Evolutionary conservation across 2,329 filamentous ascomycete genomes (phyloP).

Genomic region (Botryotinia narcissicola): DNA sequence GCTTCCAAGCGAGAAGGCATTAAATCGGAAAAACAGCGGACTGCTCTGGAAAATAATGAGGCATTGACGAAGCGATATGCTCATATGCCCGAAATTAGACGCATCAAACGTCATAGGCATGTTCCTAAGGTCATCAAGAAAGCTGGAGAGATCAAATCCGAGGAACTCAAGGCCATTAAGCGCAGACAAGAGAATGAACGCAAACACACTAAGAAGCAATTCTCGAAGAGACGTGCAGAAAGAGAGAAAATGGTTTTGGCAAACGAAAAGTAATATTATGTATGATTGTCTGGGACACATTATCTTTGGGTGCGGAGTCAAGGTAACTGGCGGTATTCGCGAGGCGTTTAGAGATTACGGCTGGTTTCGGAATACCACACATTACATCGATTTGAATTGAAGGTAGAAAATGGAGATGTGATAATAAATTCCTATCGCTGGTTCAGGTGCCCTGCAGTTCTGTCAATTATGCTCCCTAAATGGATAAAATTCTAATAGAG

Average conservation of each 20-base stretch:
- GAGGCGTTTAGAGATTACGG: conserved; percentile 22
- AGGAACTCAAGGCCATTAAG: conserved; percentile 86
- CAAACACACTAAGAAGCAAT: conserved; percentile 83
- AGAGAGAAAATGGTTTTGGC: conserved; percentile 91
- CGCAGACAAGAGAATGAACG: conserved; percentile 90
- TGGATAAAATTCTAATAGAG: background rate
- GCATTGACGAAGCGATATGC: conserved; percentile 78
- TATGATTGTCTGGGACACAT: conserved; percentile 1
- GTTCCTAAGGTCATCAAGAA: conserved; percentile 93
- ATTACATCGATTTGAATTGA: conserved; percentile 6
- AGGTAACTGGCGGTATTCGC: conserved; percentile 20
- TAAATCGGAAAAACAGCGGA: conserved; percentile 79
- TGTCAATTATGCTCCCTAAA: background rate
- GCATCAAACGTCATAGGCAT: conserved; percentile 89
- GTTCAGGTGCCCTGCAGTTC: background rate
- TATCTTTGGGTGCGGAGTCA: conserved; percentile 13
- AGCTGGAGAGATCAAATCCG: conserved; percentile 88
- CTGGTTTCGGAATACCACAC: conserved; percentile 18
- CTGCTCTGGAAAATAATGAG: conserved; percentile 89
- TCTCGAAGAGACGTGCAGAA: conserved; percentile 69
- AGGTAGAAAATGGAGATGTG: background rate
- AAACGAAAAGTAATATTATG: conserved; percentile 32
- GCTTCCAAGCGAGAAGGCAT: conserved; percentile 81
- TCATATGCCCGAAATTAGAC: conserved; percentile 93
- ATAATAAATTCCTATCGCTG: background rate